Percentiles rank a stretch among this genome's conserved stretches.
Evolutionary conservation across 2,329 filamentous ascomycete species (phyloP).

Genomic region (Hymenoscyphus infarciens): DNA sequence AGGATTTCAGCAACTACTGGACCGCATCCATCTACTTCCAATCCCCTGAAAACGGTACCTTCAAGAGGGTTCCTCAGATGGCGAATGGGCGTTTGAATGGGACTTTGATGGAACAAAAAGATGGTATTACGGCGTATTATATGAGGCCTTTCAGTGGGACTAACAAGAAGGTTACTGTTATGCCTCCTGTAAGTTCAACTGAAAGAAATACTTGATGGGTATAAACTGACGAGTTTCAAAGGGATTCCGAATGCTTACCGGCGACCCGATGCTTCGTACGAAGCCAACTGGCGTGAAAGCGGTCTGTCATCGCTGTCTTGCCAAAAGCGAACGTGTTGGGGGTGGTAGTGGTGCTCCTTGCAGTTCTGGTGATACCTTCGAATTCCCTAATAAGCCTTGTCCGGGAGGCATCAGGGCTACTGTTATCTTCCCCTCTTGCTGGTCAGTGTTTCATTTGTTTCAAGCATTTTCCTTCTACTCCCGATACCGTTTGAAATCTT

Average conservation of each 20-base stretch:
- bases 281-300: constrained; percentile 45
- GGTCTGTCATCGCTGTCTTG: constrained; percentile 54
- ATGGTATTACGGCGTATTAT: constrained; percentile 56
- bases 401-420: constrained; percentile 48
- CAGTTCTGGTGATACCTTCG: constrained; percentile 38
- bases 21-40: constrained; percentile 33
- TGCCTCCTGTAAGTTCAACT: not conserved
- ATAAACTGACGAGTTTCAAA: constrained; percentile 45
- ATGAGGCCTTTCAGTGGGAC: constrained; percentile 31
- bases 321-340: constrained; percentile 13
- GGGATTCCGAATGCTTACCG: constrained; percentile 63
- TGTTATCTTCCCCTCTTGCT: constrained; percentile 49
- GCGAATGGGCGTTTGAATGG: constrained; percentile 30
- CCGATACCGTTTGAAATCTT: too few species aligned
- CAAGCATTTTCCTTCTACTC: not conserved
- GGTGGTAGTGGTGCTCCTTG: constrained; percentile 38
- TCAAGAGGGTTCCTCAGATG: constrained; percentile 28
- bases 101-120: constrained; percentile 28
- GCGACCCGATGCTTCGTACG: constrained; percentile 48
- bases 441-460: not conserved
- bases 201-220: constrained; percentile 44
- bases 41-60: constrained; percentile 31
- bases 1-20: constrained; percentile 38
- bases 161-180: constrained; percentile 15
- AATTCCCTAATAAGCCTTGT: constrained; percentile 53